A percentile compares a stretch with the other conserved stretches of the same genome.
phyloP scores from a whole-genome alignment of 352 stramenopile species.

The Globisporangium ultimum region DNA sequence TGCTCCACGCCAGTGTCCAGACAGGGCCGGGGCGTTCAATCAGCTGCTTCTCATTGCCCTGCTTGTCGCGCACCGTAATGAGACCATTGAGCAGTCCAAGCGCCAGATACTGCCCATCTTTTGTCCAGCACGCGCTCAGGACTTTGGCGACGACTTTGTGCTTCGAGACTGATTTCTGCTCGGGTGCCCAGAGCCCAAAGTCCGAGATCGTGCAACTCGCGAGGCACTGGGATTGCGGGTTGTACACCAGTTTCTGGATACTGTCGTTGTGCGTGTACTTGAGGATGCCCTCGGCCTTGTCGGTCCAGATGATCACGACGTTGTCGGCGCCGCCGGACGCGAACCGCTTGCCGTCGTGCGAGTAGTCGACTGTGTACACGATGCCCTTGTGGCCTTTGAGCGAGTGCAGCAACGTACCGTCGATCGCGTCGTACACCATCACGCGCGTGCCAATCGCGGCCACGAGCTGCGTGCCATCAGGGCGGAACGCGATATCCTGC shows the following conservation, averaged over 20 bases:
- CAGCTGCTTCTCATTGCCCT: constrained; percentile 87
- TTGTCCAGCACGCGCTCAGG: constrained; percentile 89
- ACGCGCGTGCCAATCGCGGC: constrained; percentile 90
- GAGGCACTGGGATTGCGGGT: constrained; percentile 90
- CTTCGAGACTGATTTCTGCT: constrained; percentile 94
- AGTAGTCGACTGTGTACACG: constrained; percentile 92
- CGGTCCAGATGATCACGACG: constrained; percentile 96
- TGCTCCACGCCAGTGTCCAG: constrained; percentile 87
- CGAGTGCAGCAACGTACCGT: constrained; percentile 89
- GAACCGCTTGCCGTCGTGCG: constrained; percentile 90
- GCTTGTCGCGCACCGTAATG: constrained; percentile 90
- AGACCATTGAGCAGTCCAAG: constrained; percentile 91
- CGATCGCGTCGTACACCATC: constrained; percentile 89
- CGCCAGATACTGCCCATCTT: constrained; percentile 90
- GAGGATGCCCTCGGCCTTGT: constrained; percentile 92
- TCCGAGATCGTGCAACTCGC: constrained; percentile 92
- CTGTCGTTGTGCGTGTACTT: constrained; percentile 96
- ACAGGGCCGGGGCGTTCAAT: constrained; percentile 87
- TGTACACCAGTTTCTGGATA: constrained; percentile 92
- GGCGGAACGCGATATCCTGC: constrained; percentile 89
- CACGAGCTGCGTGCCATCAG: constrained; percentile 87
- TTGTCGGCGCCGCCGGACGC: constrained; percentile 92
- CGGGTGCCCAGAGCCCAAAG: constrained; percentile 93
- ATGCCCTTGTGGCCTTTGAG: constrained; percentile 90
- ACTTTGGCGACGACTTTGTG: constrained; percentile 94